phyloP scores from a whole-genome alignment of 768 basidiomycete genomes.

The Russula virescens region DNA sequence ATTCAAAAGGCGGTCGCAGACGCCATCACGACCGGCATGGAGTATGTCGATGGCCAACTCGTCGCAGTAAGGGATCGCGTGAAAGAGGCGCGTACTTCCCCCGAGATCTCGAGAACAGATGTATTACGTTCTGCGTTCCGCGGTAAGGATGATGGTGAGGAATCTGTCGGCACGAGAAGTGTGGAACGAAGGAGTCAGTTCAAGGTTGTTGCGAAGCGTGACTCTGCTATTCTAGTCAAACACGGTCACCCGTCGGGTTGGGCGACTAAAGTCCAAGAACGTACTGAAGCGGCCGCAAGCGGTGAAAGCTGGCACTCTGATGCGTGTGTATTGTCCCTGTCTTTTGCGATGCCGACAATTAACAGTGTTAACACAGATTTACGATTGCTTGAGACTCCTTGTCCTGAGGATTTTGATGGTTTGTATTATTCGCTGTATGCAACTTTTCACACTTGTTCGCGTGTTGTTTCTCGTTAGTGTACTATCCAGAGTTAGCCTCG shows the following conservation, averaged over 20 bases:
- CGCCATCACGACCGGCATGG: conserved; percentile 72
- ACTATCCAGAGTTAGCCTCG: too few species aligned
- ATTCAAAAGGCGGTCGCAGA: conserved; percentile 56
- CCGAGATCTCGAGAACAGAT: conserved; percentile 36
- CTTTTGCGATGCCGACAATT: background rate
- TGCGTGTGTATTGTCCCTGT: conserved; percentile 33
- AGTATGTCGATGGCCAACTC: conserved; percentile 85
- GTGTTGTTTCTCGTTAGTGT: too few species aligned
- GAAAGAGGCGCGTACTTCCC: conserved; percentile 44
- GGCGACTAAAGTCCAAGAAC: conserved; percentile 51
- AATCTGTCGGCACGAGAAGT: conserved; percentile 33
- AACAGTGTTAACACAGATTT: background rate
- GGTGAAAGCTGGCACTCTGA: conserved; percentile 52
- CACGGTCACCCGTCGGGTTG: conserved; percentile 66
- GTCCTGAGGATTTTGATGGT: too few species aligned
- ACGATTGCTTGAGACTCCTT: background rate
- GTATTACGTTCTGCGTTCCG: conserved; percentile 63
- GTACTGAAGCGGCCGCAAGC: conserved; percentile 38
- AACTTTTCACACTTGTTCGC: too few species aligned
- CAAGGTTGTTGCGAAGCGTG: conserved; percentile 72
- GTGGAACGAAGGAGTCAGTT: conserved; percentile 56
- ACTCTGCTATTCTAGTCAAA: conserved; percentile 55
- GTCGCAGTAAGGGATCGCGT: conserved; percentile 77
- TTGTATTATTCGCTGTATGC: too few species aligned
- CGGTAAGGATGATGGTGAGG: conserved; percentile 43